These are phyloP conservation scores for Pichia occidentalis DNA, from an alignment of 805 yeast species.

Conservation along the genomic window DNA sequence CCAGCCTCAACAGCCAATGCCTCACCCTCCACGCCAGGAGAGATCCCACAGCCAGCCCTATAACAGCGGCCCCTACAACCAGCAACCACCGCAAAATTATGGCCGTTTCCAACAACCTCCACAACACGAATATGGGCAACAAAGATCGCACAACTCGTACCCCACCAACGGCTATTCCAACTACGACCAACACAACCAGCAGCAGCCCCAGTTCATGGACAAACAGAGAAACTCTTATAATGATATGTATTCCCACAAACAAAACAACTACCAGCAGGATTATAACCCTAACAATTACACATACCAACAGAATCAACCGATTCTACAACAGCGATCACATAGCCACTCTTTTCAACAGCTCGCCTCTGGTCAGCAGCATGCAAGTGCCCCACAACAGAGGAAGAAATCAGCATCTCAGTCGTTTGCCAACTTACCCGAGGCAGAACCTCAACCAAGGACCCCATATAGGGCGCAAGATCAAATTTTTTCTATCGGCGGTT, in stretches of 20 bases:
- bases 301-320: too few species aligned
- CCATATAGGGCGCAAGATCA: conserved; percentile 3
- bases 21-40: conserved; percentile 1
- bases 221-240: conserved; percentile 3
- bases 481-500: conserved; percentile 1
- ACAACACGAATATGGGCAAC: too few species aligned
- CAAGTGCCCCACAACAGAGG: too few species aligned
- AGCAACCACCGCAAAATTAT: conserved; percentile 1
- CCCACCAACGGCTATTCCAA: conserved; percentile 6
- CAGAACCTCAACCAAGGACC: not conserved
- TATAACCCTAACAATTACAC: too few species aligned
- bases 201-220: conserved; percentile 1
- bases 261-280: not conserved
- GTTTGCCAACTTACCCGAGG: not conserved
- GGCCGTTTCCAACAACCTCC: conserved; percentile 1
- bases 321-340: not conserved
- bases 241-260: conserved; percentile 1
- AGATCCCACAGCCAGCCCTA: conserved; percentile 2
- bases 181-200: conserved; percentile 3
- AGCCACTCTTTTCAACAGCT: conserved; percentile 4
- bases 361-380: too few species aligned
- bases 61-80: not conserved
- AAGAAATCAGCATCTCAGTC: conserved; percentile 2
- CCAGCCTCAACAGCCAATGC: conserved; percentile 1
- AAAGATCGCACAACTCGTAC: too few species aligned